Conservation (phyloP, 148 eudicot genomes). For the Nepenthes gracilis region DNA sequence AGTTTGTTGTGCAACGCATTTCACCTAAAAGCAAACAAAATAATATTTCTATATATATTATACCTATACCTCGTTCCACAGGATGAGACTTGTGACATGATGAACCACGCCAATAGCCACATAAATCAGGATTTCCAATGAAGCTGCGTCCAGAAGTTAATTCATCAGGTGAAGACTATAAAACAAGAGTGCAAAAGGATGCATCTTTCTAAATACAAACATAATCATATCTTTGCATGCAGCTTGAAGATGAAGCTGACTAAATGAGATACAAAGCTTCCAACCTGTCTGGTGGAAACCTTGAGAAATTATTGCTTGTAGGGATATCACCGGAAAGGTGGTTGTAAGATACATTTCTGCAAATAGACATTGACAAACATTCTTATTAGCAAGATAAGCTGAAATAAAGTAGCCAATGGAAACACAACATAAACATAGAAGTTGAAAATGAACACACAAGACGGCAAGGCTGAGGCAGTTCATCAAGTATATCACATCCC, state of each 20-base stretch:
- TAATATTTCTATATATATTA: too few relatives aligned
- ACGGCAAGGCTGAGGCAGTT: constrained; percentile 67
- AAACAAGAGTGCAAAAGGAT: background rate
- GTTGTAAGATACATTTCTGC: constrained; percentile 90
- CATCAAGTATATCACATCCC: constrained; percentile 57
- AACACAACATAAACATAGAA: background rate
- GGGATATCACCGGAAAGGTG: constrained; percentile 70
- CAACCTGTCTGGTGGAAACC: constrained; percentile 86
- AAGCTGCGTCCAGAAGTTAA: constrained; percentile 35
- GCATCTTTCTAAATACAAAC: background rate
- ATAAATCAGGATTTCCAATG: constrained; percentile 70
- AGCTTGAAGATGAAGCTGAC: too few relatives aligned
- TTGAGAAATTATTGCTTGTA: constrained; percentile 74
- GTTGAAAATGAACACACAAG: constrained; percentile 36
- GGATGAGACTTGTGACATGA: constrained; percentile 45
- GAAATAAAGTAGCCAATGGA: background rate
- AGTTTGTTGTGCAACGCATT: too few relatives aligned
- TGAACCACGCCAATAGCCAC: constrained; percentile 70
- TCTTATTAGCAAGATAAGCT: background rate
- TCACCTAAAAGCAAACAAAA: too few relatives aligned
- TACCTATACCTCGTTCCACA: constrained; percentile 39
- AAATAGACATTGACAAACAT: background rate
- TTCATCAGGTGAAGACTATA: background rate
- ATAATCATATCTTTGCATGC: too few relatives aligned
- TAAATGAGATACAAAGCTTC: background rate